phyloP scores from a whole-genome alignment of 345 rosid genomes.

The Fremontodendron californicum region DNA sequence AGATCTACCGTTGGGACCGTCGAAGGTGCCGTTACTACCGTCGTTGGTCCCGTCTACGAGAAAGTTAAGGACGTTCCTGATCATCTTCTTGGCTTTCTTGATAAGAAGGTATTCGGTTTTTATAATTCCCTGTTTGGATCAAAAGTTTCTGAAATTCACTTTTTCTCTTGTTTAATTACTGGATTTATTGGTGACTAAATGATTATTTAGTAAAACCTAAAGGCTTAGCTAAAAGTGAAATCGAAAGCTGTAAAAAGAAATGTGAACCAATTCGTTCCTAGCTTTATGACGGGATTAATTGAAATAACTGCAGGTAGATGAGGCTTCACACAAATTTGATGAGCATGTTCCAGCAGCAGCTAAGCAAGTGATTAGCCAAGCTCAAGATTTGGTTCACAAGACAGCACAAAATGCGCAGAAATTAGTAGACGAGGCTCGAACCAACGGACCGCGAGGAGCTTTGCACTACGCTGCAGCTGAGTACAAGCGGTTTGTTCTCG shows the following conservation, averaged over 20 bases:
- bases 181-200: not conserved
- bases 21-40: constrained; percentile 63
- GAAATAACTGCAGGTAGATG: constrained; percentile 51
- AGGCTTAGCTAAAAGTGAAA: not conserved
- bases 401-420: constrained; percentile 44
- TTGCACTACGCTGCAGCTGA: constrained; percentile 42
- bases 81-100: constrained; percentile 63
- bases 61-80: constrained; percentile 60
- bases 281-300: not conserved
- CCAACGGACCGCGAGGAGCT: constrained; percentile 62
- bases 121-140: not conserved
- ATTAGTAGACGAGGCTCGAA: constrained; percentile 47
- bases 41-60: constrained; percentile 59
- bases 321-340: constrained; percentile 51
- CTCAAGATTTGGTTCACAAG: constrained; percentile 33
- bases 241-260: not conserved
- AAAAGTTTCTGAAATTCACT: not conserved
- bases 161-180: not conserved
- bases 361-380: constrained; percentile 42
- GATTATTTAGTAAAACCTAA: not conserved
- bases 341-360: constrained; percentile 68
- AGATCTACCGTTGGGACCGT: constrained; percentile 64
- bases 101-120: constrained; percentile 52
- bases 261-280: not conserved
- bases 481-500: constrained; percentile 46